phyloP scores from a whole-genome alignment of 768 basidiomycete species.

The Boletales sp. region DNA sequence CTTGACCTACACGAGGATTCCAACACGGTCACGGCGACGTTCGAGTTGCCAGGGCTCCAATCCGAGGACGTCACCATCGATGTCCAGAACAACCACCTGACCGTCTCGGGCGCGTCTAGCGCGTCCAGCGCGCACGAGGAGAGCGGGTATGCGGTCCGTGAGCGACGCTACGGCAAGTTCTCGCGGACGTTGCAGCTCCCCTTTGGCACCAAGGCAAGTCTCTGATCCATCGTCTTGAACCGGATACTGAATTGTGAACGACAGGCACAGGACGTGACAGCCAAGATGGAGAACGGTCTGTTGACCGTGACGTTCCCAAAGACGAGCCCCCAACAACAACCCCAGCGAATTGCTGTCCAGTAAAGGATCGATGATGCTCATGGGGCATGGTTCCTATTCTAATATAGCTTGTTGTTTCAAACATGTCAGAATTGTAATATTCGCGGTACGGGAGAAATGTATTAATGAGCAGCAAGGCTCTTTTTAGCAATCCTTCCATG shows the following conservation, averaged over 20 bases:
- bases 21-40: no score
- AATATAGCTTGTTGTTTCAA: background rate
- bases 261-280: conserved; percentile 44
- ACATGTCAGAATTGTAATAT: no score
- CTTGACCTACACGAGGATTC: conserved; percentile 50
- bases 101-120: conserved; percentile 43
- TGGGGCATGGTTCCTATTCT: no score
- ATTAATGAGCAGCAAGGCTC: no score
- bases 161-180: conserved; percentile 45
- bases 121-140: conserved; percentile 32
- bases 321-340: conserved; percentile 34
- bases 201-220: conserved; percentile 42
- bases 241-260: background rate
- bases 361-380: background rate
- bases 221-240: background rate
- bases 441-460: no score
- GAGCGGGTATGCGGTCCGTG: conserved; percentile 39
- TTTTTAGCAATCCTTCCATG: no score
- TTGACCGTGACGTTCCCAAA: conserved; percentile 48
- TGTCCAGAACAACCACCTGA: conserved; percentile 44
- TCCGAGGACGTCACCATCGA: conserved; percentile 48
- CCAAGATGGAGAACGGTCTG: conserved; percentile 45
- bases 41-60: conserved; percentile 52
- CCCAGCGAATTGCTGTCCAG: conserved; percentile 36
- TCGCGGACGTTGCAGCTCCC: conserved; percentile 45